Evolutionary conservation across 2,329 filamentous ascomycete genomes (phyloP), one percentile per base, ranked within the genome.

Genomic region (Cladophialophora exuberans): DNA sequence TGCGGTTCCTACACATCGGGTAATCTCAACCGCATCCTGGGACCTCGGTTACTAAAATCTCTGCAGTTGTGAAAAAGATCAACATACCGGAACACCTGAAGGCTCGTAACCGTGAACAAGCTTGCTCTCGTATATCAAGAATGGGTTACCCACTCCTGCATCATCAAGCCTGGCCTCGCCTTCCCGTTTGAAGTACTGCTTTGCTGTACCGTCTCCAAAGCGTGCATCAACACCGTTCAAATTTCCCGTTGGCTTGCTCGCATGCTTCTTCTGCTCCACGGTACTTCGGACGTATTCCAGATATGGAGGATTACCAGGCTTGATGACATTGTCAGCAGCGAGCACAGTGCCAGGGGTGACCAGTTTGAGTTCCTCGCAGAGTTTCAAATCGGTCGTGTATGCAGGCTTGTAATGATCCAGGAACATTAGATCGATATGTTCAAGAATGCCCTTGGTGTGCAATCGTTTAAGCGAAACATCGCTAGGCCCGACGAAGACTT

Each of bases 381-480:
- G 78, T 72, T 90, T 90, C 57, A 93, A 71, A 64, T 94, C 90
- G 0, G 82, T 79, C 1, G 81, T 83, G 68, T 93, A 94, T 0
- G 85, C 82, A 0, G 87, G 86, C 70, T 93, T 92, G 71, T 87
- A 86, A 69, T 94, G 89, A 65, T 94, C 90, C 30, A 94, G 73
- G 69, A 94, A 93, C 70, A 91, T 75, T 33, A 92, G 72, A 63
- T 90, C 87, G 56, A 91, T 82, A 41, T 79, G 77, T 20, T 76
- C 70, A 20, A 91, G 68, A 3, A 68, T 65, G 0, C 83, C 83
- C 2, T 75, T 69, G 1, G 72, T 65, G 59, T 84, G 76, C 3
- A 93, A 75, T 4, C 82, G 79, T 44, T 79, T 77, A 41, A 93
- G 76, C 0, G 84, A 85, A n/a, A 79, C 76, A 56, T 86, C 82